phyloP scores from a whole-genome alignment of 208 protist genomes.

The Leishmania major region DNA sequence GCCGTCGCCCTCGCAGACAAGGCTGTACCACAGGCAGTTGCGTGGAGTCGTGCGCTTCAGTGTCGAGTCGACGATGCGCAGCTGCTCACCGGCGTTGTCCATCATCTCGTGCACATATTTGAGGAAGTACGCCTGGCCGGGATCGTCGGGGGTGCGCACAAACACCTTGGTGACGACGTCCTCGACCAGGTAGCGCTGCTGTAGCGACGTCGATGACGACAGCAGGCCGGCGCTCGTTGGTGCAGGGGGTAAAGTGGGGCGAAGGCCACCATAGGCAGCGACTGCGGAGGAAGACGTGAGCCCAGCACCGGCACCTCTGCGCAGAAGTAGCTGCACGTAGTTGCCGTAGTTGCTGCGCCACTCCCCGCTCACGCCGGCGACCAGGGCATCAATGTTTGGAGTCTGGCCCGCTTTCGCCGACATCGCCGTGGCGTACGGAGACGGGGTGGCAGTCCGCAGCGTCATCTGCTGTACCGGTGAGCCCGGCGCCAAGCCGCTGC shows the following conservation, averaged over 20 bases:
- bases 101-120: conserved; percentile 39
- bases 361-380: conserved; percentile 24
- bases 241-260: background rate
- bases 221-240: background rate
- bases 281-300: background rate
- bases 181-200: conserved; percentile 14
- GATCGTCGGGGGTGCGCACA: conserved; percentile 45
- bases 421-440: background rate
- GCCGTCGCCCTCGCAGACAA: conserved; percentile 27
- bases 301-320: conserved; percentile 5
- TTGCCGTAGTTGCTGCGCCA: conserved; percentile 30
- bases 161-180: conserved; percentile 84
- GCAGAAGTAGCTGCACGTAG: conserved; percentile 27
- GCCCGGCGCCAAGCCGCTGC: too few relatives aligned
- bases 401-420: background rate
- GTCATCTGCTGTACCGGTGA: background rate
- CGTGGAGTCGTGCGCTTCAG: conserved; percentile 10
- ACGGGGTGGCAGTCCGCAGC: background rate
- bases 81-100: conserved; percentile 36
- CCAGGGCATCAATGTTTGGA: conserved; percentile 15
- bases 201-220: background rate
- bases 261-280: background rate
- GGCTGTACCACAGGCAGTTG: conserved; percentile 32
- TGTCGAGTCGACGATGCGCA: conserved; percentile 39
- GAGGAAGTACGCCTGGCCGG: conserved; percentile 45